Evolutionary conservation across 2,329 filamentous ascomycete genomes (phyloP), one percentile per base, ranked within the genome.

Genomic region (Cladosporium sp.): DNA sequence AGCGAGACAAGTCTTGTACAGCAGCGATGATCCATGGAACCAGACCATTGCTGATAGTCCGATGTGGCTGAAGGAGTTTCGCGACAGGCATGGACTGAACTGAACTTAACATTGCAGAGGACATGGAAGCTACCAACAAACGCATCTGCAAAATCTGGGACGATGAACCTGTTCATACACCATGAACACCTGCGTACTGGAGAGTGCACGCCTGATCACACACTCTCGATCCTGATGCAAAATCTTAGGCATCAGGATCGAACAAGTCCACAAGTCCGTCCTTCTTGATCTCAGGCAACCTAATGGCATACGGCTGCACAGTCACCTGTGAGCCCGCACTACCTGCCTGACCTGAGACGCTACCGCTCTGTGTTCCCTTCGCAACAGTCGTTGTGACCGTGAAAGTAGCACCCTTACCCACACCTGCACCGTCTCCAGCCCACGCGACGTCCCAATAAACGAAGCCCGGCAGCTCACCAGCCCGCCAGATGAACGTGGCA

Each of bases 11-110:
- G 79, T 83, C 24, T 65, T 83, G 5, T 84, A 82, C 64, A 78
- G 78, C 30, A 74, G 76, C 21, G 80, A 83, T 47, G 82, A 83
- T 63, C 70, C 75, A 2, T 84, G 81, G 81, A 80, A 84, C 62
- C 61, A 64, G 21, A 78, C 76, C 18, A 74, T 73, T 8, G 74
- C 73, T 12, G 74, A 75, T 51, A 74, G 70, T 44, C 67, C 68
- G 6, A 78, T 80, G 57, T 81, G 79, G 79, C 71, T 81, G 21
- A 75, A 73, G 24, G 68, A 81, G 7, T 81, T 80, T 21, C 47
- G 60, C 4, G 47, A 54, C 4, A 63, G 49, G 24, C 34, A 63
- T 55, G 49, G 60, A 18, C 24, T 63, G 24, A 49, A 54, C 6
- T 58, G 28, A 24, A 24, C 24, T 24, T 24, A 24, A 24, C 24